Percentiles rank a stretch among this genome's conserved stretches.
phyloP scores from a whole-genome alignment of 1,284 basidiomycete species.

The Puccinia coronata region DNA sequence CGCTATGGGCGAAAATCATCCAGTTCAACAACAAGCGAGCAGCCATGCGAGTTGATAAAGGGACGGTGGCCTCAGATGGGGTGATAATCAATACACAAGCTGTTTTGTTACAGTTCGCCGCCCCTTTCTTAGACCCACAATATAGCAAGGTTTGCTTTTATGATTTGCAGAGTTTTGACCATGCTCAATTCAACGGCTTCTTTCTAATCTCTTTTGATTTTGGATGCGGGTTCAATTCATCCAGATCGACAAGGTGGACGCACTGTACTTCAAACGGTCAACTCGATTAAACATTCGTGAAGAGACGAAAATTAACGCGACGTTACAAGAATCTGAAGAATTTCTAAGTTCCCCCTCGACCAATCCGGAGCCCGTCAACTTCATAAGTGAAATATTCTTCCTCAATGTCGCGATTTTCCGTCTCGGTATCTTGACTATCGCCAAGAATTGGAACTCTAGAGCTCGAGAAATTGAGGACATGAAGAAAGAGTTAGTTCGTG shows the following conservation, averaged over 20 bases:
- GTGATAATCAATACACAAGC: slow-evolving; percentile 90
- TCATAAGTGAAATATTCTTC: slow-evolving; percentile 95
- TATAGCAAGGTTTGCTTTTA: slow-evolving; percentile 72
- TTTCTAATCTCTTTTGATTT: not conserved
- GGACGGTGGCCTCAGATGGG: slow-evolving; percentile 83
- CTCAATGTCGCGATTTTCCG: slow-evolving; percentile 80
- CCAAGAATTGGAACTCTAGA: slow-evolving; percentile 71
- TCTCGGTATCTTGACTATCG: slow-evolving; percentile 77
- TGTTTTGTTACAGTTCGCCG: slow-evolving; percentile 81
- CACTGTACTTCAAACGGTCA: slow-evolving; percentile 74
- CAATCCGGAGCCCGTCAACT: slow-evolving; percentile 67
- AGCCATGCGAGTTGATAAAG: slow-evolving; percentile 85
- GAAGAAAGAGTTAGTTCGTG: slow-evolving; percentile 73
- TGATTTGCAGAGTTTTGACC: not conserved
- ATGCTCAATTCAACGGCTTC: not conserved
- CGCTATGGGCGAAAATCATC: slow-evolving; percentile 75
- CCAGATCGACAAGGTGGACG: slow-evolving; percentile 88
- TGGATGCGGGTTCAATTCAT: not conserved
- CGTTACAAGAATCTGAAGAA: slow-evolving; percentile 74
- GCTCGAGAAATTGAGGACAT: slow-evolving; percentile 74
- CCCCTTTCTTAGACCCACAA: slow-evolving; percentile 91
- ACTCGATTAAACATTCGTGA: slow-evolving; percentile 74
- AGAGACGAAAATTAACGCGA: slow-evolving; percentile 87
- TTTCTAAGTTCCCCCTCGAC: slow-evolving; percentile 65
- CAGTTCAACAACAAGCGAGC: slow-evolving; percentile 79